Base-by-base conservation (phyloP, 805 yeast genomes). In the Wickerhamiella parazyma region DNA sequence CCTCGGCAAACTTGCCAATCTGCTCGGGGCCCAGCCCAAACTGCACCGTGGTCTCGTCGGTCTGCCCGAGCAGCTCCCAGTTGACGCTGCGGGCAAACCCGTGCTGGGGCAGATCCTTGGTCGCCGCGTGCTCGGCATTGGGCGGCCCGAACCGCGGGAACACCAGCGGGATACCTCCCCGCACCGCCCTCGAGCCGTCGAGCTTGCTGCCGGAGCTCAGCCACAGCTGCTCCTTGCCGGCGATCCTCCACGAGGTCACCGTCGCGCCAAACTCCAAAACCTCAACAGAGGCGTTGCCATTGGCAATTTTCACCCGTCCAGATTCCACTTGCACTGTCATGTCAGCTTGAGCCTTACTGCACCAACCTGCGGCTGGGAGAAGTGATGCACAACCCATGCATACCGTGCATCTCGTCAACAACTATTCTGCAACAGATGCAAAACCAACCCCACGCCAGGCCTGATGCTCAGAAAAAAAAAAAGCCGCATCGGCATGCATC, bases 151-250 rank as follows among this genome's bases (percentile, higher is more conserved):
- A 66, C 8, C 67, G 83, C 2, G 98, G 98, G 71, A 91, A 91
- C 7, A 89, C 97, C 19, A 91, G 67, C 10, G 98, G 98, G 42
- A 91, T 83, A 41, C 98, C 98, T 51, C 98, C 98, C 60, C 98
- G 75, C 16, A 91, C 96, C 1, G 98, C 93, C 57, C 80, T 82
- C 36, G 89, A 65, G 9, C 97, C 97, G 57, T 91, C 97, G 48
- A 89, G 65, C 54, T 77, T 76, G 38, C 97, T 94, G 31, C 55
- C 50, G 48, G 55, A 58, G 47, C 64, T 56, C 14, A 66, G 65
- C 94, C 95, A 91, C 45, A 91, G 69, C 63, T 83, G 87, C 61
- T 91, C 96, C 42, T 67, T 61, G 25, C 80, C 83, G 18, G 71
- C 64, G 26, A 78, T 58, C 41, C 65, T 70, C 97, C 97, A 91